These are phyloP conservation scores for Magnolia officinalis DNA, from an alignment of 164 flowering plant genomes.

Conservation along the genomic window DNA sequence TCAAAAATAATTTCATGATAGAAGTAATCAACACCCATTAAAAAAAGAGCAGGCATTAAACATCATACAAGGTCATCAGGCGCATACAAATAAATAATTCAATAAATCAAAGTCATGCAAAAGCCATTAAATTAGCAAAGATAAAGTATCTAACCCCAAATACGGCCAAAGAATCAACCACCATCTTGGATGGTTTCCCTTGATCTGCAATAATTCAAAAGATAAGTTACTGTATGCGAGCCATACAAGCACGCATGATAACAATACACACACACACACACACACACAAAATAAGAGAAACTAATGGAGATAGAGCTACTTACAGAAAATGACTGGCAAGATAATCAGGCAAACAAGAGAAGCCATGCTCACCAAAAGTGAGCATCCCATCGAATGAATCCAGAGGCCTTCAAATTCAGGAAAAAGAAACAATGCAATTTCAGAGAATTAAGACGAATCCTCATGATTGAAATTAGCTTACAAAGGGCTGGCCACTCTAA, in stretches of 20 bases:
- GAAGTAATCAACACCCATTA: too few relatives aligned
- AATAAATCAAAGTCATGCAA: neutral
- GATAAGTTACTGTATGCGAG: neutral
- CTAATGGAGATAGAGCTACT: conserved; percentile 28
- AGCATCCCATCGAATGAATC: conserved; percentile 90
- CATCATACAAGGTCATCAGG: too few relatives aligned
- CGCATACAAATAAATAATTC: too few relatives aligned
- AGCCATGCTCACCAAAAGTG: conserved; percentile 96
- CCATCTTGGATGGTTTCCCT: conserved; percentile 84
- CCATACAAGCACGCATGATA: neutral
- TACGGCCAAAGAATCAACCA: conserved; percentile 87
- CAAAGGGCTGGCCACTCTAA: too few relatives aligned
- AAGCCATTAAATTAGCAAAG: conserved; percentile 5
- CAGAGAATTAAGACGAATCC: neutral
- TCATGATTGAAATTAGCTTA: too few relatives aligned
- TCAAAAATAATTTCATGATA: too few relatives aligned
- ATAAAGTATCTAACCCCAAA: conserved; percentile 80
- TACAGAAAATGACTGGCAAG: conserved; percentile 79
- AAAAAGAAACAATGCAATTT: conserved; percentile 1
- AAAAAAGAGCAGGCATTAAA: too few relatives aligned
- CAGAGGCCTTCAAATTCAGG: conserved; percentile 57
- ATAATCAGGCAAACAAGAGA: conserved; percentile 84
- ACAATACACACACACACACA: neutral
- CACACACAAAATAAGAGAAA: neutral
- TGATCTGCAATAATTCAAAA: conserved; percentile 53